phyloP scores from a whole-genome alignment of 2,329 filamentous ascomycete species.

The Trichoderma atrobrunneum region DNA sequence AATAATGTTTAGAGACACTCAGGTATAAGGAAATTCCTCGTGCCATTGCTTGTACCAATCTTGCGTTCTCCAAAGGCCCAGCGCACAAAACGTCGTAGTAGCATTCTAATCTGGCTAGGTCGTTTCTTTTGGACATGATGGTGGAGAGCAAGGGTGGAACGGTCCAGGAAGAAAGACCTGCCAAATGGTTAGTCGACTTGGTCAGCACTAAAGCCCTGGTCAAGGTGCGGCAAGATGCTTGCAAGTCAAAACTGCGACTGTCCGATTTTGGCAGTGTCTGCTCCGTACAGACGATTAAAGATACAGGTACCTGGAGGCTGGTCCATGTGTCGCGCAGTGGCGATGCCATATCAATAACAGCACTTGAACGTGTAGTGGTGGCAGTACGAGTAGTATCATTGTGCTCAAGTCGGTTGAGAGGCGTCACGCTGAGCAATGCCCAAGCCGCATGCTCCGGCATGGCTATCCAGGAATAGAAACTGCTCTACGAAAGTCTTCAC shows the following conservation, averaged over 20 bases:
- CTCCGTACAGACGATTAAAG: background rate
- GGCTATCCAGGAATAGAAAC: background rate
- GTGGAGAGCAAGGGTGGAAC: conserved; percentile 4
- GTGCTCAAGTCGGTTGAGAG: background rate
- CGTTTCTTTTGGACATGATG: background rate
- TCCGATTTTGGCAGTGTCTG: background rate
- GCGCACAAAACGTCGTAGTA: background rate
- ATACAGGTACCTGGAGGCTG: background rate
- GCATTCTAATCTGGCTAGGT: background rate
- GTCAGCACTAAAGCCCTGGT: conserved; percentile 20
- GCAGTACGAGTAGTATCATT: background rate
- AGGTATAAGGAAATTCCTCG: background rate
- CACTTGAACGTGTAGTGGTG: background rate
- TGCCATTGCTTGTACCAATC: background rate
- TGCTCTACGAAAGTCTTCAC: background rate
- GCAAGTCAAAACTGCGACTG: background rate
- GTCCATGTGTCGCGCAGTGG: background rate
- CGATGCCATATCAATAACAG: background rate
- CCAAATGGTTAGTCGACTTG: conserved; percentile 19
- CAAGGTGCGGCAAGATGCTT: conserved; percentile 19
- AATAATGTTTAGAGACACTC: background rate
- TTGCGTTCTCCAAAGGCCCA: background rate
- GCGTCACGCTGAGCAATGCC: background rate
- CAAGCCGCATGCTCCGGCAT: background rate
- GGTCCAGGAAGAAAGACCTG: conserved; percentile 17